Percentiles rank a stretch among this genome's conserved stretches.
Evolutionary conservation across 2,329 filamentous ascomycete genomes (phyloP).

Genomic region (Penicillium sp.): DNA sequence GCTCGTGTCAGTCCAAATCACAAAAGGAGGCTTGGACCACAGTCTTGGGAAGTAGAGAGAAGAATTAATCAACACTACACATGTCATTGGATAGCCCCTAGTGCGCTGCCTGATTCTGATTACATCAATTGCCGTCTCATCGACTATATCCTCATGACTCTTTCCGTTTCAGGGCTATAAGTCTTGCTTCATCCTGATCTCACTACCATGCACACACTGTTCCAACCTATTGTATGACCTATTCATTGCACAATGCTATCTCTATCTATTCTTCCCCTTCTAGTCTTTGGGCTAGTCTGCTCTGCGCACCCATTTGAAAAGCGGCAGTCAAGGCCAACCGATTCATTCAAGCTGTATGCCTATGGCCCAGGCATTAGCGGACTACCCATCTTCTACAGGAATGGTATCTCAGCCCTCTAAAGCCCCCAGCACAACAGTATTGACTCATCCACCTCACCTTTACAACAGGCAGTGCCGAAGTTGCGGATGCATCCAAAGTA

Average conservation of each 20-base stretch:
- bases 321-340: not conserved
- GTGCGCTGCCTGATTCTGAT: not conserved
- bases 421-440: not conserved
- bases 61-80: not conserved
- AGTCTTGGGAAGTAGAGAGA: not conserved
- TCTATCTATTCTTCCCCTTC: not conserved
- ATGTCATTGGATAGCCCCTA: not conserved
- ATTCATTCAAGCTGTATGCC: slow-evolving; percentile 10
- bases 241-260: slow-evolving; percentile 1
- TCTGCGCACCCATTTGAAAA: slow-evolving; percentile 4
- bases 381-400: slow-evolving; percentile 9
- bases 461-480: slow-evolving; percentile 5
- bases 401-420: slow-evolving; percentile 2
- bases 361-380: slow-evolving; percentile 12
- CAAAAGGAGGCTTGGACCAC: not conserved
- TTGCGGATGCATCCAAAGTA: slow-evolving; percentile 6
- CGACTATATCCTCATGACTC: not conserved
- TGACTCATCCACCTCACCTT: not conserved
- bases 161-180: not conserved
- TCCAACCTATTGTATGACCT: not conserved
- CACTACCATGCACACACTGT: not conserved
- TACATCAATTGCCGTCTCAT: not conserved
- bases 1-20: slow-evolving; percentile 2
- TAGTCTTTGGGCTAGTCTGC: slow-evolving; percentile 2
- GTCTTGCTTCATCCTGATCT: not conserved